Evolutionary conservation across 768 basidiomycete species (phyloP).

Genomic region (Vararia minispora): DNA sequence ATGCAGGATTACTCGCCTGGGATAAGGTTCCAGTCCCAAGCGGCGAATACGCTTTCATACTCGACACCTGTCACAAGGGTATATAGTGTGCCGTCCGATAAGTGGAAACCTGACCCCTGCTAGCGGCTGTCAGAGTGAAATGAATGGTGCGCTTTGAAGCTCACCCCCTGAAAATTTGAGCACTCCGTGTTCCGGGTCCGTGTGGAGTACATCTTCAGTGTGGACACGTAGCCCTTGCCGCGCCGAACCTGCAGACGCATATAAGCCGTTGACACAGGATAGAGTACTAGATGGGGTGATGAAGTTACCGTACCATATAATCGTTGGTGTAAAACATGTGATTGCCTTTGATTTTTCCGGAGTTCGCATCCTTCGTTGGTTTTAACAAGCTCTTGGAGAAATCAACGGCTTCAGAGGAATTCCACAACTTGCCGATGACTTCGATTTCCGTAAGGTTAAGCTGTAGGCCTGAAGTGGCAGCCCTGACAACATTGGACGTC

Average conservation of each 20-base stretch:
- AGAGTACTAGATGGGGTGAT: background rate
- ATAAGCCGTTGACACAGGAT: background rate
- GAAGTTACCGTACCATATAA: conserved; percentile 26
- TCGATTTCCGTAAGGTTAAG: conserved; percentile 21
- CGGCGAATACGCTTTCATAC: conserved; percentile 56
- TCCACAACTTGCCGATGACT: conserved; percentile 20
- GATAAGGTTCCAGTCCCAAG: conserved; percentile 66
- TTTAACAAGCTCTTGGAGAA: conserved; percentile 11
- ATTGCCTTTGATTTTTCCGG: conserved; percentile 20
- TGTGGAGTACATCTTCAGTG: conserved; percentile 24
- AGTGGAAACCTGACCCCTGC: conserved; percentile 51
- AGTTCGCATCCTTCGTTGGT: conserved; percentile 17
- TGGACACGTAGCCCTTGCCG: conserved; percentile 20
- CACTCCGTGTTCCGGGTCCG: conserved; percentile 25
- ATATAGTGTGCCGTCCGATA: conserved; percentile 48
- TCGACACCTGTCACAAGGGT: conserved; percentile 52
- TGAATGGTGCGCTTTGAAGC: background rate
- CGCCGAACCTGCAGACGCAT: conserved; percentile 20
- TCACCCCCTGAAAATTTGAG: conserved; percentile 20
- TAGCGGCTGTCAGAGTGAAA: conserved; percentile 8
- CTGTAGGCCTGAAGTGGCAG: conserved; percentile 18
- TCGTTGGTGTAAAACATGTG: conserved; percentile 22
- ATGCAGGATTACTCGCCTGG: no score
- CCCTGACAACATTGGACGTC: conserved; percentile 10
- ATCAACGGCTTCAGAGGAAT: conserved; percentile 6